Conservation (phyloP, 2,329 filamentous ascomycete genomes). For the Penicillium vulpinum region DNA sequence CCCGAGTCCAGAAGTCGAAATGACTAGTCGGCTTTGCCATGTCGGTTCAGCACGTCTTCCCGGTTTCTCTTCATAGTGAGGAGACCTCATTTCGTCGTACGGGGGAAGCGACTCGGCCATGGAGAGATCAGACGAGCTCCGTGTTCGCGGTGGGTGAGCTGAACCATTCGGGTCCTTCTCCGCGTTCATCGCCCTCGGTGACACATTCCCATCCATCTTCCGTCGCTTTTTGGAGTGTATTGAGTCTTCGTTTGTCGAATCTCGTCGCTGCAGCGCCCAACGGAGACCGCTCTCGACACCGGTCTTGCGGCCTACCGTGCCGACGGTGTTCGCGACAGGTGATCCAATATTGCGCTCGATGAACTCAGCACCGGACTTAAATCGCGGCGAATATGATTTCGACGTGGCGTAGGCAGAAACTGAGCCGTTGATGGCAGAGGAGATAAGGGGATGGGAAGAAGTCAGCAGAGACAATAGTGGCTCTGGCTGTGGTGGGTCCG, state of each 20-base stretch:
- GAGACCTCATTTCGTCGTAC: conserved; percentile 76
- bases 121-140: conserved; percentile 65
- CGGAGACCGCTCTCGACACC: conserved; percentile 85
- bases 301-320: conserved; percentile 77
- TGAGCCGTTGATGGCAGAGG: conserved; percentile 79
- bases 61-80: conserved; percentile 61
- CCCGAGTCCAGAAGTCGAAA: conserved; percentile 86
- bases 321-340: conserved; percentile 82
- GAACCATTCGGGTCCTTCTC: conserved; percentile 42
- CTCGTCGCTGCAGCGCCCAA: conserved; percentile 67
- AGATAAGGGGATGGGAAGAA: conserved; percentile 81
- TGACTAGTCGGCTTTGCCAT: conserved; percentile 82
- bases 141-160: conserved; percentile 28
- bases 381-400: conserved; percentile 86
- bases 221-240: conserved; percentile 43
- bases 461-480: conserved; percentile 84
- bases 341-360: conserved; percentile 81
- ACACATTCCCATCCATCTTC: conserved; percentile 41
- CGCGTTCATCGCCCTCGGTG: conserved; percentile 46
- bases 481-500: conserved; percentile 60
- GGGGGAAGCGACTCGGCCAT: conserved; percentile 75
- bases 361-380: conserved; percentile 87
- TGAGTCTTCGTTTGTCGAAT: conserved; percentile 35
- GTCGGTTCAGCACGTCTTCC: conserved; percentile 41
- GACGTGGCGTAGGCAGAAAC: conserved; percentile 81